Percentiles rank a stretch among this genome's conserved stretches.
Conservation (phyloP, 176 grass and related monocot species). For the Carex littledalei region DNA sequence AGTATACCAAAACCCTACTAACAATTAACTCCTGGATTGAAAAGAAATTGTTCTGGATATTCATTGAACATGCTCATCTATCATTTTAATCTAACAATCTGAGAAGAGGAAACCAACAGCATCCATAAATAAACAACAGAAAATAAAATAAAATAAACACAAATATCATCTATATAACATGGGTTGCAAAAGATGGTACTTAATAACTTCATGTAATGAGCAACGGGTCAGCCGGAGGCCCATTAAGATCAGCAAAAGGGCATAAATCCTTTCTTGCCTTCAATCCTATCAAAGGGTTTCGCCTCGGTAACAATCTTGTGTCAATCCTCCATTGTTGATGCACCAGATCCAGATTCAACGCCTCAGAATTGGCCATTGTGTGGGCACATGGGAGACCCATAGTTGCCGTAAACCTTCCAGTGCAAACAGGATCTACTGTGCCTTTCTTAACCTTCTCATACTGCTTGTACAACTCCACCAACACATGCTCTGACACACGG, state of each 20-base stretch:
- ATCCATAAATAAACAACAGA: background rate
- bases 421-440: conserved; percentile 10
- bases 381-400: conserved; percentile 25
- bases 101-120: background rate
- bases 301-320: background rate
- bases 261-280: conserved; percentile 6
- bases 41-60: background rate
- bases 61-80: background rate
- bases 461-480: conserved; percentile 23
- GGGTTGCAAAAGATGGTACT: background rate
- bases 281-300: conserved; percentile 11
- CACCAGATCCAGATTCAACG: background rate
- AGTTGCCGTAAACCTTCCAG: conserved; percentile 19
- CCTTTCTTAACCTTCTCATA: conserved; percentile 20
- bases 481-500: conserved; percentile 7
- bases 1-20: background rate
- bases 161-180: background rate
- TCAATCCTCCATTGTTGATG: conserved; percentile 25
- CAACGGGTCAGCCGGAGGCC: background rate
- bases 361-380: conserved; percentile 10
- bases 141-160: background rate
- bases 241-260: conserved; percentile 3
- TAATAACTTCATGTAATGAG: background rate
- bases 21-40: background rate
- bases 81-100: background rate